These are phyloP conservation scores for Auriscalpium vulgare DNA, from an alignment of 768 basidiomycete genomes.

Conservation along the genomic window DNA sequence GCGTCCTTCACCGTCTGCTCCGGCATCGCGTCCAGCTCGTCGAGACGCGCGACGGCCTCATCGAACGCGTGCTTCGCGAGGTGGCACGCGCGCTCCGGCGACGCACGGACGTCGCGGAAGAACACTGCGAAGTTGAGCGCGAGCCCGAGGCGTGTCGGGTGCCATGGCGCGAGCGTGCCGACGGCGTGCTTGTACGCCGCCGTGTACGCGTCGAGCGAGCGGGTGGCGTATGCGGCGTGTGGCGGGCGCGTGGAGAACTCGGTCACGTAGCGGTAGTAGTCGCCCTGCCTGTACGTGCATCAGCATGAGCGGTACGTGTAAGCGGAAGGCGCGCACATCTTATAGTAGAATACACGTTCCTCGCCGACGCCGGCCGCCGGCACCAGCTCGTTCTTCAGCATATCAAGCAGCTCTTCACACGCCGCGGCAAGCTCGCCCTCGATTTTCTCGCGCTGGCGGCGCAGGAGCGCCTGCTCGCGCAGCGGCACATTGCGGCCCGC, in stretches of 20 bases:
- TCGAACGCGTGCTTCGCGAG: conserved; percentile 91
- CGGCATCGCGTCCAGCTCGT: conserved; percentile 19
- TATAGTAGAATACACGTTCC: conserved; percentile 84
- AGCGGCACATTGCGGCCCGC: conserved; percentile 28
- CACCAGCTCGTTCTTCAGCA: conserved; percentile 53
- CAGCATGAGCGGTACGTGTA: conserved; percentile 2
- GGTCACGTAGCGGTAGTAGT: conserved; percentile 87
- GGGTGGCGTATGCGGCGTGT: conserved; percentile 59
- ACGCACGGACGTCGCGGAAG: conserved; percentile 82
- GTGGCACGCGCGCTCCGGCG: conserved; percentile 81
- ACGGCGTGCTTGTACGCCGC: conserved; percentile 77
- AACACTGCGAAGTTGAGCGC: conserved; percentile 94
- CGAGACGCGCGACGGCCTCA: conserved; percentile 58
- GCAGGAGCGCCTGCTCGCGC: conserved; percentile 59
- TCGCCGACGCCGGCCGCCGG: conserved; percentile 66
- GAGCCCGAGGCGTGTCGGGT: conserved; percentile 82
- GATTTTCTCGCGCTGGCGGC: conserved; percentile 64
- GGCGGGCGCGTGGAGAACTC: conserved; percentile 73
- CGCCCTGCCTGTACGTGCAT: conserved; percentile 57
- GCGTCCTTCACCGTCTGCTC: conserved; percentile 64
- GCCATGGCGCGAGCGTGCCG: conserved; percentile 63
- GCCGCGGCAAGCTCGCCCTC: conserved; percentile 69
- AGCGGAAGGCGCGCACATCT: conserved; percentile 50
- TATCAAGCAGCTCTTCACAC: conserved; percentile 71
- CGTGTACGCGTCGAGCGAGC: conserved; percentile 81